phyloP scores from a whole-genome alignment of 352 stramenopile species.

The Globisporangium iwayamae region DNA sequence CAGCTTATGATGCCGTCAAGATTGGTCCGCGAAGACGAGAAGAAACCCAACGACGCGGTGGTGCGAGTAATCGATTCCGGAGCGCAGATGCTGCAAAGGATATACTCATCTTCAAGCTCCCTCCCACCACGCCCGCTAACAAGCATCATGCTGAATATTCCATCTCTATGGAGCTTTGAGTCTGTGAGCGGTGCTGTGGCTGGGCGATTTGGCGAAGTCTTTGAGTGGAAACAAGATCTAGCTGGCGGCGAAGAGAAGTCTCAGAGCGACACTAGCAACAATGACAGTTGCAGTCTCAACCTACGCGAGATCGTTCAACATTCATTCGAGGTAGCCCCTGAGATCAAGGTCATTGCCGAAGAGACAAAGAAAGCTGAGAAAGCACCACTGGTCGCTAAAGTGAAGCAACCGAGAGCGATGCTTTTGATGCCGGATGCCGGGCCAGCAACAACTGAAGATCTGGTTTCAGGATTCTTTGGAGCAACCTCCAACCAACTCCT shows the following conservation, averaged over 20 bases:
- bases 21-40: constrained; percentile 2
- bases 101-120: not conserved
- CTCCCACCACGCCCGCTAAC: constrained; percentile 12
- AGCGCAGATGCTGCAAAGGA: not conserved
- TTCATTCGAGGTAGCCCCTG: not conserved
- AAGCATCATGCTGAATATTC: constrained; percentile 29
- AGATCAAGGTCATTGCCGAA: not conserved
- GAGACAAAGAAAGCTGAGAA: not conserved
- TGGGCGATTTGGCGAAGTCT: constrained; percentile 16
- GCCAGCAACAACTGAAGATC: constrained; percentile 13
- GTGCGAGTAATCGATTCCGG: not conserved
- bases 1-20: constrained; percentile 10
- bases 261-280: not conserved
- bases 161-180: constrained; percentile 27
- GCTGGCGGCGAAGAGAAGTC: not conserved
- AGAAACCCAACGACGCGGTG: constrained; percentile 1
- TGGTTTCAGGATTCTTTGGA: constrained; percentile 15
- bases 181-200: not conserved
- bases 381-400: not conserved
- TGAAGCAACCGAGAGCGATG: not conserved
- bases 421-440: constrained; percentile 3
- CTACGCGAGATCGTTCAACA: not conserved
- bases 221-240: constrained; percentile 1
- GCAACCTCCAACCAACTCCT: not conserved
- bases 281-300: not conserved